Evolutionary conservation across 2,329 filamentous ascomycete species (phyloP).

Genomic region (Leptodontidium sp.): DNA sequence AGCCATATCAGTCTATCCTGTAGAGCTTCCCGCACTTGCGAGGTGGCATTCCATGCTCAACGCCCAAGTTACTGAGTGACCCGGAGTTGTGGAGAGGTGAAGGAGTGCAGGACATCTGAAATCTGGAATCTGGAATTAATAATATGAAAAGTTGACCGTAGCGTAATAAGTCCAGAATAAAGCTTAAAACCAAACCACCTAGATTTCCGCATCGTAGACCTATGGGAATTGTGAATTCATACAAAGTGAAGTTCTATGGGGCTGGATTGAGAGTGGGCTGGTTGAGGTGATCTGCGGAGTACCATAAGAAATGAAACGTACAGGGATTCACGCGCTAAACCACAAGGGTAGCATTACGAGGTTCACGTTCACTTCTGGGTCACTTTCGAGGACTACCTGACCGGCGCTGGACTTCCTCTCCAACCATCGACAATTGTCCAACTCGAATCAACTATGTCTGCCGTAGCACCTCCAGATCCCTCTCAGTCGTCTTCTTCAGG

Average conservation of each 20-base stretch:
- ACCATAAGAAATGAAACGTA: neutral
- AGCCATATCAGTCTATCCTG: neutral
- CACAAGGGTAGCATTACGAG: conserved; percentile 12
- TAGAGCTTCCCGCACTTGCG: neutral
- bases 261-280: neutral
- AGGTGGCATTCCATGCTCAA: neutral
- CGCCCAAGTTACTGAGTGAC: conserved; percentile 6
- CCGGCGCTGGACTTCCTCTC: conserved; percentile 5
- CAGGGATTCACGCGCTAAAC: conserved; percentile 11
- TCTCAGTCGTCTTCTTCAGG: conserved; percentile 44
- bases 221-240: neutral
- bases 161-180: neutral
- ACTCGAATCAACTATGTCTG: conserved; percentile 41
- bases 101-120: neutral
- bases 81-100: neutral
- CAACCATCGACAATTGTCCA: conserved; percentile 4
- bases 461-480: conserved; percentile 44
- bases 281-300: neutral
- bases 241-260: neutral
- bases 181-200: too few species aligned
- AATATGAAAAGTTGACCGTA: neutral
- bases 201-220: neutral
- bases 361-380: neutral
- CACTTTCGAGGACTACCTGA: conserved; percentile 9
- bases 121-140: neutral